phyloP scores from a whole-genome alignment of 2,329 filamentous ascomycete species.

The Ophiostoma sp. region DNA sequence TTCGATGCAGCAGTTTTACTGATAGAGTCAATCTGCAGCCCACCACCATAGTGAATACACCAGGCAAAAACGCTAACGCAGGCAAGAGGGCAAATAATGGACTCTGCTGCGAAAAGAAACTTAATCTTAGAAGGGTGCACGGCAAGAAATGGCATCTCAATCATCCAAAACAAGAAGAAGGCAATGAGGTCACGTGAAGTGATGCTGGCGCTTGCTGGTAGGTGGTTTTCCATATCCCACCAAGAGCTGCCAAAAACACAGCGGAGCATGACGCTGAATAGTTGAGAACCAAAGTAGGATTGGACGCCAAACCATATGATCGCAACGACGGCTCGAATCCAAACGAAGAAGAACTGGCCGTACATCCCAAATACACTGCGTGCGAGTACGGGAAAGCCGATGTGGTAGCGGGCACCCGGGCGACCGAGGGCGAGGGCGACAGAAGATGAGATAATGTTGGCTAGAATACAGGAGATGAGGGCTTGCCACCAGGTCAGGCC shows the following conservation, averaged over 20 bases:
- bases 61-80: conserved; percentile 22
- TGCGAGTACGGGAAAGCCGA: conserved; percentile 23
- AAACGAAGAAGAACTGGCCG: conserved; percentile 19
- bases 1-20: conserved; percentile 14
- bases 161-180: conserved; percentile 37
- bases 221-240: conserved; percentile 35
- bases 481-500: conserved; percentile 25
- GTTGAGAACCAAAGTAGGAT: conserved; percentile 24
- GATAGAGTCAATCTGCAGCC: conserved; percentile 27
- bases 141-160: conserved; percentile 39
- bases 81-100: conserved; percentile 36
- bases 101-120: conserved; percentile 30
- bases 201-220: conserved; percentile 36
- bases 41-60: conserved; percentile 21
- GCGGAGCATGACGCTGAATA: conserved; percentile 28
- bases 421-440: conserved; percentile 20
- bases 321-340: conserved; percentile 20
- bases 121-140: conserved; percentile 40
- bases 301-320: conserved; percentile 24
- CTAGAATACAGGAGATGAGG: conserved; percentile 20
- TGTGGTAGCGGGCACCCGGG: conserved; percentile 23
- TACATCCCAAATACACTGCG: conserved; percentile 24
- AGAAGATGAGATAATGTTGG: conserved; percentile 15
- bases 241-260: conserved; percentile 34
- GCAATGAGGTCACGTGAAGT: conserved; percentile 35